Conservation (phyloP, 495 filamentous ascomycete genomes). For the Neurospora tetraspora region DNA sequence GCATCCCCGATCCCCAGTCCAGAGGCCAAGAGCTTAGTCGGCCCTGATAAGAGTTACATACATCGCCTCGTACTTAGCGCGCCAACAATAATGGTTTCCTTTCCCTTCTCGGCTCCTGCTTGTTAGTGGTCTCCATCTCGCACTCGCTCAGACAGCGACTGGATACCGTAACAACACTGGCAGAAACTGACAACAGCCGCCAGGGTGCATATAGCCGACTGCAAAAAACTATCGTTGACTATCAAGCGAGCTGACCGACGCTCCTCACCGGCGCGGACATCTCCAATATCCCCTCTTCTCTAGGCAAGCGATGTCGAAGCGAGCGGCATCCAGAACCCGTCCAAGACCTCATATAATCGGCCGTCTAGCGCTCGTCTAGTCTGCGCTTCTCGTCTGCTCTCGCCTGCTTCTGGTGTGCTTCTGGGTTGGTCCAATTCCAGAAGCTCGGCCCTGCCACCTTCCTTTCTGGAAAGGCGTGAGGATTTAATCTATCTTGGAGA, state of each 20-base stretch:
- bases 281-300: background rate
- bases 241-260: background rate
- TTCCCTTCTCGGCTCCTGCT: background rate
- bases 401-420: background rate
- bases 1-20: background rate
- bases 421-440: background rate
- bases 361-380: background rate
- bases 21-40: background rate
- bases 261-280: background rate
- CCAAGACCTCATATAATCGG: background rate
- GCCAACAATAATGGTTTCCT: too few relatives aligned
- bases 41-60: background rate
- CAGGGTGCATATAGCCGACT: background rate
- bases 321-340: background rate
- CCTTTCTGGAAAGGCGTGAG: background rate
- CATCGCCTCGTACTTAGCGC: background rate
- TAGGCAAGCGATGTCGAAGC: background rate
- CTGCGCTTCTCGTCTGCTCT: background rate
- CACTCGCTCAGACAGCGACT: background rate
- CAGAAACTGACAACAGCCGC: background rate
- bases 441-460: background rate
- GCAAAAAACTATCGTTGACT: background rate
- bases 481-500: background rate
- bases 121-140: background rate
- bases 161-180: background rate